phyloP scores from a whole-genome alignment of 1,284 basidiomycete genomes.

The Cutaneotrichosporon sp. region DNA sequence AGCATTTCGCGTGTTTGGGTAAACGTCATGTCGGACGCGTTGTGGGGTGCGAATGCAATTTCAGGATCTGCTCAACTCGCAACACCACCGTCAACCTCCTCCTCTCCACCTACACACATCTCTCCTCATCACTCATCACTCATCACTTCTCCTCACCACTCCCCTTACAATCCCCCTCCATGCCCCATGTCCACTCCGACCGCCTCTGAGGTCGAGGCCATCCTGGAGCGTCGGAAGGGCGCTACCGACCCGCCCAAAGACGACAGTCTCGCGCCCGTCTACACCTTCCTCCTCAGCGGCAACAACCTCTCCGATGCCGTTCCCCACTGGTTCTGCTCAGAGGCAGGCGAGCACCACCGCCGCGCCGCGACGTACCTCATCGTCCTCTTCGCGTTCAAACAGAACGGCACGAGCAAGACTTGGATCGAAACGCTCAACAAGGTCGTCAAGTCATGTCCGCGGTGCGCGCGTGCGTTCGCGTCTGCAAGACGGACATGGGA shows the following conservation, averaged over 20 bases:
- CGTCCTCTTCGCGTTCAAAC: constrained; percentile 72
- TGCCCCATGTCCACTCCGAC: background rate
- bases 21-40: background rate
- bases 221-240: constrained; percentile 34
- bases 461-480: constrained; percentile 68
- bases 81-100: background rate
- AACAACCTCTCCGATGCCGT: constrained; percentile 6
- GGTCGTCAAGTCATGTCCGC: constrained; percentile 64
- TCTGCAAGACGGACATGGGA: constrained; percentile 64
- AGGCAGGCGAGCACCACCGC: constrained; percentile 29
- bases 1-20: background rate
- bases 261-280: constrained; percentile 60
- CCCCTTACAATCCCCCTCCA: too few species aligned
- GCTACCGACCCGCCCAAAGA: constrained; percentile 51
- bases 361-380: constrained; percentile 72
- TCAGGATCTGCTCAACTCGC: background rate
- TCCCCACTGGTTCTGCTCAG: constrained; percentile 46
- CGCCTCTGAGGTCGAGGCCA: constrained; percentile 33
- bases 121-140: too few species aligned
- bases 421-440: constrained; percentile 65
- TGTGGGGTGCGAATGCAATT: background rate
- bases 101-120: background rate
- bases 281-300: constrained; percentile 58
- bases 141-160: too few species aligned
- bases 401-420: constrained; percentile 43